Base-by-base conservation (phyloP, 371 early-diverging fungal species). In the Sporodiniella umbellata region DNA sequence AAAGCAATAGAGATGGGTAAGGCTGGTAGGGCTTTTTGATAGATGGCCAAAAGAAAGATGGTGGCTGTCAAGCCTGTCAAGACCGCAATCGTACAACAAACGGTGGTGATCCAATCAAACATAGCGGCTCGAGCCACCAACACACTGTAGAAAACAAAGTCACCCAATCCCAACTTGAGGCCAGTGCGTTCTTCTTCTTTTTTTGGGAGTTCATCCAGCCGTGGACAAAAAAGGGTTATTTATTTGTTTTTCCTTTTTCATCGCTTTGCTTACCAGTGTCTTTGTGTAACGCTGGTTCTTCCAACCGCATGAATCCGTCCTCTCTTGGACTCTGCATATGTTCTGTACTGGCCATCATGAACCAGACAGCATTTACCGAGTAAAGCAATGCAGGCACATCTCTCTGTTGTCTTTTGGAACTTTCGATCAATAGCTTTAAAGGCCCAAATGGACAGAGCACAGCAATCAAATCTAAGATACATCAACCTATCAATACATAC, bases 401-500 rank as follows among this genome's bases (percentile, higher is more conserved):
- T 22, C 82, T 79, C 50, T 90, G 79, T 33, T 90, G 79, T 15
- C 54, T 70, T 54, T 81, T 75, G 7, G 90, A 83, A 42, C 84
- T 84, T 64, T 93, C 90, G 45, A 93, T 80, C 7, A 93, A 62
- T 22, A 90, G 68, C n/a, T 87, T 80, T 18, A 93, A 77, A 5
- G 94, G 94, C n/a, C 94, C 94, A 78, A 84, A 92, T 3, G 94
- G 94, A 63, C 90, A 90, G 0, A 93, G 71, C 6, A 93, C 94
- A 1, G 94, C 94, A 54, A 93, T 81, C 48, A 93, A 68, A 70
- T 93, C 90, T 88, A 61, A 5, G 21, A 3, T 23, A 28, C 5
- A 23, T 8, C n/a, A n/a, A n/a, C n/a, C n/a, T n/a, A n/a, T n/a
- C n/a, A n/a, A n/a, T n/a, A n/a, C n/a, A n/a, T n/a, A n/a, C n/a